Base-by-base conservation (phyloP, 176 grass and related monocot genomes). In the Lolium perenne region DNA sequence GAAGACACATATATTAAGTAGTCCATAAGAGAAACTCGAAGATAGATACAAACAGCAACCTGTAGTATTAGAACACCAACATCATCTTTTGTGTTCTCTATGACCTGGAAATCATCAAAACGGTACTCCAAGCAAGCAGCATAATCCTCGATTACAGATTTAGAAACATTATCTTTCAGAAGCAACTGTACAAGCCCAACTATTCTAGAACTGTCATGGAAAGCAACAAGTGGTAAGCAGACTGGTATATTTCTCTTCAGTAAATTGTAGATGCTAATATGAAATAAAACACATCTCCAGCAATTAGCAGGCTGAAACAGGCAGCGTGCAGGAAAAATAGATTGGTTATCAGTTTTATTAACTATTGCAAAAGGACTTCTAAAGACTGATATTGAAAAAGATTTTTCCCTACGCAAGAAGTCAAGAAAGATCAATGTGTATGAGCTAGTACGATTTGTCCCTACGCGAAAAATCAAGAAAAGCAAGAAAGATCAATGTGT, bases 131-230 rank as follows among this genome's bases (percentile, higher is more conserved):
- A 87, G 84, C 91, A 98, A 63, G 91, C 88, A 47, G 96, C 93
- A 89, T 94, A 98, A 95, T 98, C 96, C 80, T 98, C 96, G 29
- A 94, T 88, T 20, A 95, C 81, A 70, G 83, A 92, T 79, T 98
- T 95, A 26, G 90, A 90, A 84, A 86, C 68, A 86, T 89, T 82
- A 56, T 92, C 87, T 95, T 95, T 94, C 74, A 95, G 59, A 83
- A 98, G 76, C 76, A 98, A 86, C 82, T 95, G 91, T 73, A 95
- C 92, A 81, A 98, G 88, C 40, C 93, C 88, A 87, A 90, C 82
- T 80, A 95, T 92, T 88, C 96, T 90, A 83, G 91, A 93, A 94
- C 96, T 98, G 93, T 50, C 57, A 78, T 40, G 49, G 54, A 74
- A 65, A 84, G 23, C 90, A 89, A 74, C 26, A 72, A 56, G 13